Evolutionary conservation across 1,284 basidiomycete genomes (phyloP).

Genomic region (Fomitopsis schrenkii): DNA sequence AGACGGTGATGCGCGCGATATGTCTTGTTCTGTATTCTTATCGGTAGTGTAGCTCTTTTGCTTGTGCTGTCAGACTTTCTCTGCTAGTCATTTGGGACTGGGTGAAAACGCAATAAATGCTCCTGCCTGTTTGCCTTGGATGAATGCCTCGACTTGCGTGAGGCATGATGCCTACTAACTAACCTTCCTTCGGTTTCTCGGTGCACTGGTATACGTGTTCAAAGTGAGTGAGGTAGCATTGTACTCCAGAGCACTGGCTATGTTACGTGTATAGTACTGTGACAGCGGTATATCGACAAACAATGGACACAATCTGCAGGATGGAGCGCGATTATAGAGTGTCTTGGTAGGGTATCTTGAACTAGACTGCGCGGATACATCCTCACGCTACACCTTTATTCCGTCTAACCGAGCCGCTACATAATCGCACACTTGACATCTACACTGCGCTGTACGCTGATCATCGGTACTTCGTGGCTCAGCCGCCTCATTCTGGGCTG

Average conservation of each 20-base stretch:
- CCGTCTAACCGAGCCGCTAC: neutral
- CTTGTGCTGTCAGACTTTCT: neutral
- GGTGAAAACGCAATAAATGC: neutral
- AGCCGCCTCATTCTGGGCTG: neutral
- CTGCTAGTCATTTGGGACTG: neutral
- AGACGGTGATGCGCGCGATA: conserved; percentile 46
- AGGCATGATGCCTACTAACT: neutral
- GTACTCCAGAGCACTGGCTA: neutral
- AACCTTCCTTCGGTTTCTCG: no score
- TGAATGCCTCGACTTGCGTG: neutral
- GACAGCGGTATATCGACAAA: neutral
- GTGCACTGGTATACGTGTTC: neutral
- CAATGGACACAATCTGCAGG: neutral
- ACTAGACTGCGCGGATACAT: neutral
- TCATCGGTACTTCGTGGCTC: neutral
- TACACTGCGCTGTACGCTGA: neutral
- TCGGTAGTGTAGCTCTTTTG: neutral
- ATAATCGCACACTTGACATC: neutral
- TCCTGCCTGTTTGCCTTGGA: neutral
- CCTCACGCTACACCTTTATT: neutral
- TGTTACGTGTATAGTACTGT: neutral
- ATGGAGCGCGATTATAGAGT: neutral
- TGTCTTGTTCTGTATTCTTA: neutral
- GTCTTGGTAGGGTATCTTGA: neutral
- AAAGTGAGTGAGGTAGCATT: neutral